Base-by-base conservation (phyloP, 345 rosid genomes). In the Odontarrhena argentea region DNA sequence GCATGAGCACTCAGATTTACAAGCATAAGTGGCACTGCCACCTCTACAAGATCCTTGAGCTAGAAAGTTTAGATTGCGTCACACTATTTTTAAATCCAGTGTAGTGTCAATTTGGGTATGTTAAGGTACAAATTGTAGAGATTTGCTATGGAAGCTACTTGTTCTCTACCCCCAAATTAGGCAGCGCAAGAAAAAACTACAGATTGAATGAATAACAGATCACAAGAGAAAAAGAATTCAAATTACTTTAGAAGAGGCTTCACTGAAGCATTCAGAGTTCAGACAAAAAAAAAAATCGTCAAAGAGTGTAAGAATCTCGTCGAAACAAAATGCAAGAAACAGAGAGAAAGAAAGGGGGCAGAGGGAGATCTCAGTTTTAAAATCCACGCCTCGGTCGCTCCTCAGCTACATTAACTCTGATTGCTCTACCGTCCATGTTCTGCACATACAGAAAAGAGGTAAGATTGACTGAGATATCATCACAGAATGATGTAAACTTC, bases 391-490 rank as follows among this genome's bases (percentile, higher is more conserved):
- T 87, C 18, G 83, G 87, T 70, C 96, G 85, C 49, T 86, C 85
- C 71, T 84, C 93, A 0, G 98, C 98, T 30, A 84, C 84, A 62
- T 92, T 89, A 57, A 92, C 97, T 77, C 96, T 84, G 72, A 92
- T 79, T 15, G 97, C 82, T 77, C 98, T 85, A 55, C 98, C 96
- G n/a, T 89, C 91, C 76, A 92, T 64, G 74, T 60, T 82, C 98
- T 92, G 86, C 77, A 82, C 65, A 66, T 45, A 62, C 61, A 48
- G 8, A 56, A 9, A 44, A 15, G 59, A 7, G 4, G 2, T 53
- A 6, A n/a, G 26, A 18, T 8, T 2, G 3, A 14, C 6, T 26
- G 8, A 51, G 51, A 52, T 36, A 53, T 44, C 26, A 59, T 38
- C 49, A 26, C 18, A 60, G 13, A 35, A 24, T n/a, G 22, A 52